Evolutionary conservation across 2,329 filamentous ascomycete genomes (phyloP).

Genomic region (Microcera coccophila): DNA sequence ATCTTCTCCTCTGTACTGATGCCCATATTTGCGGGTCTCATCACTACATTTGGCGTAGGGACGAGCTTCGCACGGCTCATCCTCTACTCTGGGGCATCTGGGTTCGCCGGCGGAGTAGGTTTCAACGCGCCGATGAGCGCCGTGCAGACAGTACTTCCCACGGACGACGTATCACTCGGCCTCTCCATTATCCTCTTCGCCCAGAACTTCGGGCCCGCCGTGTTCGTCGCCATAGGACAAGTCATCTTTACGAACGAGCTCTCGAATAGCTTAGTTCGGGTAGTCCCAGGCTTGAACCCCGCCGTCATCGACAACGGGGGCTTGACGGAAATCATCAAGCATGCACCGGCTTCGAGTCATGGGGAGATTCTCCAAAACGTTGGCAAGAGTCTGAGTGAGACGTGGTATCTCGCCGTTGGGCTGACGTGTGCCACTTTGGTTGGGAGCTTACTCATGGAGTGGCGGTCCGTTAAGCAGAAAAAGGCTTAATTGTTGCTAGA

Average conservation of each 20-base stretch:
- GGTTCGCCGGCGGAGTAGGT: constrained; percentile 11
- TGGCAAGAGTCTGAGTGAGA: too few species aligned
- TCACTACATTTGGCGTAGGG: constrained; percentile 9
- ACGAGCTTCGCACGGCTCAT: constrained; percentile 6
- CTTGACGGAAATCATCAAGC: constrained; percentile 1
- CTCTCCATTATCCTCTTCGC: constrained; percentile 22
- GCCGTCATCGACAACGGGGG: constrained; percentile 1
- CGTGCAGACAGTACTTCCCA: constrained; percentile 5
- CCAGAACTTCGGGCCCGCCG: constrained; percentile 17
- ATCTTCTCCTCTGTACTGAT: constrained; percentile 8
- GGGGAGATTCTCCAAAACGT: too few species aligned
- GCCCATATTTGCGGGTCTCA: constrained; percentile 6
- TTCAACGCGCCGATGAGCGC: constrained; percentile 13
- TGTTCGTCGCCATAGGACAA: constrained; percentile 15
- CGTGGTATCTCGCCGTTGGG: too few species aligned
- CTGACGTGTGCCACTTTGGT: too few species aligned
- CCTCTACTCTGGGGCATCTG: constrained; percentile 5
- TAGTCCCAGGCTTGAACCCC: neutral
- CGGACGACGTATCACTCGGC: constrained; percentile 13
- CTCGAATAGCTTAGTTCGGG: constrained; percentile 2
- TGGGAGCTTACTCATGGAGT: too few species aligned
- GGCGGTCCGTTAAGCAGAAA: too few species aligned
- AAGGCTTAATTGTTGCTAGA: too few species aligned
- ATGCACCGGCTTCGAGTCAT: too few species aligned
- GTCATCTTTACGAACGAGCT: constrained; percentile 16